Conservation (phyloP, 371 early-diverging fungal genomes). For the Mucor velutinosus region DNA sequence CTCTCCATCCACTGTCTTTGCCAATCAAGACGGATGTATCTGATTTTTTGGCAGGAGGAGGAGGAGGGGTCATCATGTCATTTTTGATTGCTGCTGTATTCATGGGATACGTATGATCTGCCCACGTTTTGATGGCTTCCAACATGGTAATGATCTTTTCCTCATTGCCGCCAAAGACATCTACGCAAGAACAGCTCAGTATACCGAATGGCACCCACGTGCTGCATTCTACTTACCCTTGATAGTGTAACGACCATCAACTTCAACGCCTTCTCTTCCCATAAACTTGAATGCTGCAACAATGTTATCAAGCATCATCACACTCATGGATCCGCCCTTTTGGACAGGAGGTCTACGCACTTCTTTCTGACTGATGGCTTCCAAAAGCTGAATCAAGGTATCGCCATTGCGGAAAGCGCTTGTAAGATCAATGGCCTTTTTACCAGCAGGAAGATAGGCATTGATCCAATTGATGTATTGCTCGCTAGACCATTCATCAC, state of each 20-base stretch:
- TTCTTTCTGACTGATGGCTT: slow-evolving; percentile 51
- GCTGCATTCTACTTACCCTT: slow-evolving; percentile 24
- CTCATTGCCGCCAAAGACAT: slow-evolving; percentile 60
- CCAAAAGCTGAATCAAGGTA: slow-evolving; percentile 53
- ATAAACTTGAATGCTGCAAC: slow-evolving; percentile 68
- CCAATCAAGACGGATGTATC: slow-evolving; percentile 16
- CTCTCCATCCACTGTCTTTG: slow-evolving; percentile 28
- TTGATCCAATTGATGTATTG: slow-evolving; percentile 62
- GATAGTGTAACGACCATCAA: slow-evolving; percentile 57
- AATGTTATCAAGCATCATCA: slow-evolving; percentile 59
- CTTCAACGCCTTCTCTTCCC: slow-evolving; percentile 59
- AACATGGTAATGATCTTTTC: slow-evolving; percentile 53
- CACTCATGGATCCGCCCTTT: slow-evolving; percentile 36
- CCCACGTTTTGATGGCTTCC: slow-evolving; percentile 48
- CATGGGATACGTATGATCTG: slow-evolving; percentile 16
- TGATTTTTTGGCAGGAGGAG: slow-evolving; percentile 6
- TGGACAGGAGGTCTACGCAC: slow-evolving; percentile 43
- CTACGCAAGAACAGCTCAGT: slow-evolving; percentile 16
- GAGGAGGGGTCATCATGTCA: not conserved
- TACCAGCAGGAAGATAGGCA: slow-evolving; percentile 41
- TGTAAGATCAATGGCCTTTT: slow-evolving; percentile 44
- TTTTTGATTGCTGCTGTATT: not conserved
- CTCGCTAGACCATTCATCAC: slow-evolving; percentile 10
- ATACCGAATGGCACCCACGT: not conserved
- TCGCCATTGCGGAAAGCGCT: slow-evolving; percentile 59